phyloP scores from a whole-genome alignment of 2,329 filamentous ascomycete genomes.

The Nemania sp. region DNA sequence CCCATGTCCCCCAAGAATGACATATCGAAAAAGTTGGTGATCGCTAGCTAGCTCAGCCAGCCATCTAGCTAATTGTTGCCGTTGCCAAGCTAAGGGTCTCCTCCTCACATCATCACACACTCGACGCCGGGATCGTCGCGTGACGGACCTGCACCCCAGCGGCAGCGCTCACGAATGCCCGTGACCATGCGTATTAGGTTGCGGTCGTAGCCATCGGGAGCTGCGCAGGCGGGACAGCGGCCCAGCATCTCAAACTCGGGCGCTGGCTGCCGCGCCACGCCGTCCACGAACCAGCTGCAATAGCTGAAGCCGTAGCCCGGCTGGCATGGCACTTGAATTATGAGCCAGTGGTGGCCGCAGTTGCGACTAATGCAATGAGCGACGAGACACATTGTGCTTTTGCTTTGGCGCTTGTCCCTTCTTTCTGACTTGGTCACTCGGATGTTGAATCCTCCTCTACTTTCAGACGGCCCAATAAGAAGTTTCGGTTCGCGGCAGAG shows the following conservation, averaged over 20 bases:
- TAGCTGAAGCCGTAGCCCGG: slow-evolving; percentile 55
- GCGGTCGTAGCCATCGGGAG: slow-evolving; percentile 52
- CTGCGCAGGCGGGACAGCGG: slow-evolving; percentile 41
- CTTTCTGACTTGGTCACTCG: too few species aligned
- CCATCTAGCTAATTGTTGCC: too few species aligned
- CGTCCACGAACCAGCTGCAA: slow-evolving; percentile 49
- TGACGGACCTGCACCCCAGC: slow-evolving; percentile 52
- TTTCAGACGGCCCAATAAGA: too few species aligned
- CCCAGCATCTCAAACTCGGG: slow-evolving; percentile 40
- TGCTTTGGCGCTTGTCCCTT: not conserved
- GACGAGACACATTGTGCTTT: slow-evolving; percentile 50
- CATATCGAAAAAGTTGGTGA: too few species aligned
- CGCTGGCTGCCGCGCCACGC: slow-evolving; percentile 41
- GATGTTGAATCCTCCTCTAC: not conserved
- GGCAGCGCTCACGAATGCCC: slow-evolving; percentile 48
- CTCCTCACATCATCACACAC: slow-evolving; percentile 45
- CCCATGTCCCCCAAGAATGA: too few species aligned
- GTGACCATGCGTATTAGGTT: slow-evolving; percentile 53
- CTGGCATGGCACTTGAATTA: slow-evolving; percentile 51
- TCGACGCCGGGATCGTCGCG: slow-evolving; percentile 44
- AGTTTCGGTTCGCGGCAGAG: not conserved
- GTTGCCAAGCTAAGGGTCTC: too few species aligned
- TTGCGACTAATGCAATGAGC: slow-evolving; percentile 51
- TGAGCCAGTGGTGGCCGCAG: slow-evolving; percentile 58
- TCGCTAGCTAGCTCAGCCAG: too few species aligned